Conservation (phyloP, 2,329 filamentous ascomycete species). For the Helicocarpus griseus region DNA sequence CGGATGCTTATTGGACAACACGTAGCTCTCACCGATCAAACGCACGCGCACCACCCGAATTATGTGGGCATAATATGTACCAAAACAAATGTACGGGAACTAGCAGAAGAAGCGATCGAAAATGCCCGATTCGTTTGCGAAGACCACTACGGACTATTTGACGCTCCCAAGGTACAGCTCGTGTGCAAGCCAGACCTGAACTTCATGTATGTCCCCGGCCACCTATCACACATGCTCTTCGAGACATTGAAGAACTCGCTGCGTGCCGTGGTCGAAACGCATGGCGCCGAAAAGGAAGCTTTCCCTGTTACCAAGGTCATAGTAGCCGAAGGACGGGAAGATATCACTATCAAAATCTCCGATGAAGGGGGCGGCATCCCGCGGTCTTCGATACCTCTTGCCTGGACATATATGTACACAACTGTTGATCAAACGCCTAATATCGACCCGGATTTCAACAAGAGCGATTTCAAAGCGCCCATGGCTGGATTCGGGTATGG, state of each 20-base stretch:
- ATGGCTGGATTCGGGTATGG: conserved; percentile 99
- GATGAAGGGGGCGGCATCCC: conserved; percentile 97
- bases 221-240: conserved; percentile 98
- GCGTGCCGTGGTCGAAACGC: conserved; percentile 88
- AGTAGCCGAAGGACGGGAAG: conserved; percentile 92
- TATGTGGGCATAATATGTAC: conserved; percentile 99
- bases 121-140: conserved; percentile 99
- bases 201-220: conserved; percentile 99
- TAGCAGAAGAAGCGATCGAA: conserved; percentile 94
- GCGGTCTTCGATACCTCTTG: conserved; percentile 80
- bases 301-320: conserved; percentile 97
- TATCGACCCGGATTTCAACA: conserved; percentile 94
- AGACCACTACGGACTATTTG: conserved; percentile 95
- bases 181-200: conserved; percentile 89
- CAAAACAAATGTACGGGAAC: conserved; percentile 89
- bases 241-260: conserved; percentile 98
- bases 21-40: conserved; percentile 91
- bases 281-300: conserved; percentile 89
- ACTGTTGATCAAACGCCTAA: conserved; percentile 94
- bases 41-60: conserved; percentile 75
- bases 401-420: conserved; percentile 99
- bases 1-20: conserved; percentile 99
- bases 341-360: conserved; percentile 97
- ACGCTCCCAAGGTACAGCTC: conserved; percentile 91
- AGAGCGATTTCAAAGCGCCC: conserved; percentile 97